Evolutionary conservation across 2,329 filamentous ascomycete species (phyloP), one percentile per base, ranked within the genome.

Genomic region (Tothia fuscella): DNA sequence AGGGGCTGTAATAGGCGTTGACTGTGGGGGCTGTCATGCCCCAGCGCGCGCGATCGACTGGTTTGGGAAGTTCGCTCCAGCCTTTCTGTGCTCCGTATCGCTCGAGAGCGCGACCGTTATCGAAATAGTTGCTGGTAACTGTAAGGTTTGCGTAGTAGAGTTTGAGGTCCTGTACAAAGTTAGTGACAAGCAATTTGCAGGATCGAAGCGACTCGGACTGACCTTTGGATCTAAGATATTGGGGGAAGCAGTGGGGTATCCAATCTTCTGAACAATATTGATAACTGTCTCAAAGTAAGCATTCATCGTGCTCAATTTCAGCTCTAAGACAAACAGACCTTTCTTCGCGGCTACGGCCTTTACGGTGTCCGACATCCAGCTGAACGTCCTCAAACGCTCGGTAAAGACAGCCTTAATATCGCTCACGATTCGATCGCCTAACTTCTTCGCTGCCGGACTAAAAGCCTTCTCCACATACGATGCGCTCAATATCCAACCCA

Each of bases 381-480:
- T 59, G 1, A 74, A 72, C 3, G 62, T 58, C 29, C 71, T 64
- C 35, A 83, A 60, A 45, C 72, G 78, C 43, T 72, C 68, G 3
- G 72, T 69, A 50, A 84, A 85, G 16, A 74, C 69, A 12, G 71
- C 65, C 56, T 81, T 82, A 54, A 86, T 79, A 48, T 82, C 76
- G 6, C 71, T 71, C n/a, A 84, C 72, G 48, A 87, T 77, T 41
- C 76, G 69, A 44, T 83, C 76, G n/a, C 78, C 78, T 33, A 82
- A 72, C 3, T 72, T 60, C 53, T 82, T 81, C 0, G 78, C 77
- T 16, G 75, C 70, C 7, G 77, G 68, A 0, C 76, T 75, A 51
- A 84, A 85, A 1, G 78, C 70, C 37, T 74, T 74, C 47, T 83
- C 72, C 2, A 84, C 67, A 47, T 78, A 86, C 60, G 84, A 82